These are phyloP conservation scores for Schizopora paradoxa DNA, from an alignment of 1,284 basidiomycete species.

Conservation along the genomic window DNA sequence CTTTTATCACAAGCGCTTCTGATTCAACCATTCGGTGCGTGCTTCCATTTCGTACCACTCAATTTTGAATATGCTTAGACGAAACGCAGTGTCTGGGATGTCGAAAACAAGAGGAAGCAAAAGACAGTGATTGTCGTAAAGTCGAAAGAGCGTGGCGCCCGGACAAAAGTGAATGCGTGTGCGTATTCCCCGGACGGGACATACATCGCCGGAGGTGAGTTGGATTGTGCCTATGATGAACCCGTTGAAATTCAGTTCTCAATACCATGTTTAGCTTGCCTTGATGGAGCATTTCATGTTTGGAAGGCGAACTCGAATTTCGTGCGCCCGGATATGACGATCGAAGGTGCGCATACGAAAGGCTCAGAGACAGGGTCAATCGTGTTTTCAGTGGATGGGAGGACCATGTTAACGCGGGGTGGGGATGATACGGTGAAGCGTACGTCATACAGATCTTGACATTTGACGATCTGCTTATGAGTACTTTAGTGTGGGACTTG, in stretches of 20 bases:
- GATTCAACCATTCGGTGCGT: constrained; percentile 92
- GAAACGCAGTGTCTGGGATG: constrained; percentile 81
- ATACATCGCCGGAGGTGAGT: constrained; percentile 79
- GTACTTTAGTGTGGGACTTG: constrained; percentile 82
- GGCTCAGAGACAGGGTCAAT: constrained; percentile 81
- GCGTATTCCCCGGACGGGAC: constrained; percentile 83
- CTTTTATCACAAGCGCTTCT: constrained; percentile 89
- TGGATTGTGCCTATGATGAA: background rate
- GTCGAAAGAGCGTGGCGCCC: constrained; percentile 91
- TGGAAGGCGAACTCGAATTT: constrained; percentile 94
- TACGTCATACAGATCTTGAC: constrained; percentile 39
- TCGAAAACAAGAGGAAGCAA: constrained; percentile 83
- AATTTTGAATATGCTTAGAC: background rate
- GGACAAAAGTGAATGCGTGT: constrained; percentile 88
- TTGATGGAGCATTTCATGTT: constrained; percentile 88
- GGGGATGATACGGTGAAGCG: constrained; percentile 93
- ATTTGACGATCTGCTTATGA: constrained; percentile 20
- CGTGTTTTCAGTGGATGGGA: constrained; percentile 79
- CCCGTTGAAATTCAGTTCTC: constrained; percentile 15
- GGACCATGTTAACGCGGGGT: constrained; percentile 79
- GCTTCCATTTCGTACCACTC: constrained; percentile 20
- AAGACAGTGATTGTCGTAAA: constrained; percentile 94
- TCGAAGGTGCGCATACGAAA: constrained; percentile 83
- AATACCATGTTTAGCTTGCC: constrained; percentile 54
- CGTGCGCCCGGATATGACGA: constrained; percentile 79